A percentile compares a stretch with the other conserved stretches of the same genome.
These are phyloP conservation scores for Hemileccinum rubropunctum DNA, from an alignment of 768 basidiomycete species.

Conservation along the genomic window DNA sequence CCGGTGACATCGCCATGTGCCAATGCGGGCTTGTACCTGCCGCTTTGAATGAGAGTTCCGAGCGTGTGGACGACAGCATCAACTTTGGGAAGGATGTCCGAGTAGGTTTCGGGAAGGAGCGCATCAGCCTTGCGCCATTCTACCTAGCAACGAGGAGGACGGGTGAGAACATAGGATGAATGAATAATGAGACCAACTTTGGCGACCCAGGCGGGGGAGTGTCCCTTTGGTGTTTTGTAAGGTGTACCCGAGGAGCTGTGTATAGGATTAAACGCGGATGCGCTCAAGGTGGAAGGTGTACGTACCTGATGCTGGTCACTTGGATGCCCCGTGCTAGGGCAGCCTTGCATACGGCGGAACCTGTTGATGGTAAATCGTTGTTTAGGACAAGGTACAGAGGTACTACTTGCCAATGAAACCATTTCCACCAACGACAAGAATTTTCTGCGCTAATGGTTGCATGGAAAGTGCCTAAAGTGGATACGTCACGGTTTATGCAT, in stretches of 20 bases:
- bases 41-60: constrained; percentile 83
- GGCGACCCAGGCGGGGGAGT: constrained; percentile 80
- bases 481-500: no score
- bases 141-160: constrained; percentile 48
- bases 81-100: constrained; percentile 58
- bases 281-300: background rate
- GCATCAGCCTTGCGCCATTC: constrained; percentile 87
- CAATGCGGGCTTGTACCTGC: constrained; percentile 75
- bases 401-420: constrained; percentile 83
- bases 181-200: constrained; percentile 45
- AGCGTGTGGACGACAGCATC: constrained; percentile 91
- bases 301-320: constrained; percentile 86
- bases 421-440: constrained; percentile 98
- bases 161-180: constrained; percentile 8
- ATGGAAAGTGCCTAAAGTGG: constrained; percentile 14
- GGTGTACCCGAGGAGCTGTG: constrained; percentile 82
- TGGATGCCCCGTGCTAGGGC: constrained; percentile 81
- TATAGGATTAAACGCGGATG: background rate
- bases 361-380: constrained; percentile 39
- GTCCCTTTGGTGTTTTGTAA: constrained; percentile 86
- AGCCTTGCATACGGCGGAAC: constrained; percentile 90
- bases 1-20: constrained; percentile 54
- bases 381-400: background rate
- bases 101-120: constrained; percentile 71
- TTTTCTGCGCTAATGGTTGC: constrained; percentile 44